Conservation (phyloP, 345 rosid species). For the Reutealis trisperma region DNA sequence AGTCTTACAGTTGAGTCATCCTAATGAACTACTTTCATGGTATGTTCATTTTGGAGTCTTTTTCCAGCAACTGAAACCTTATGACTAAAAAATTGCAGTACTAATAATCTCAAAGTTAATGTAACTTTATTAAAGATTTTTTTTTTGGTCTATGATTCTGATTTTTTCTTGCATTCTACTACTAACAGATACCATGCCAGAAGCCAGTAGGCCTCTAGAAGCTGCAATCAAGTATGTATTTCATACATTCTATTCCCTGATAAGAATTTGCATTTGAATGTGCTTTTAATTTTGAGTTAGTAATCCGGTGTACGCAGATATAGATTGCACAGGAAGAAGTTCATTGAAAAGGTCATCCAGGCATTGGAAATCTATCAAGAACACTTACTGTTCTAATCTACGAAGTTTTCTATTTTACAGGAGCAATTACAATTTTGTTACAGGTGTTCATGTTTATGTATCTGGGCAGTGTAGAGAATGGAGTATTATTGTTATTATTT, state of each 20-base stretch:
- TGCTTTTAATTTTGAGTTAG: not conserved
- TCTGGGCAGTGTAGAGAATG: not conserved
- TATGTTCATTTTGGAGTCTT: not conserved
- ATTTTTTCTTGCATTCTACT: not conserved
- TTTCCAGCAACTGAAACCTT: not conserved
- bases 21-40: not conserved
- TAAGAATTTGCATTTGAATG: not conserved
- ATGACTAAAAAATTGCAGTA: not conserved
- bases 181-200: slow-evolving; percentile 56
- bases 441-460: not conserved
- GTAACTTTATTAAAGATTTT: not conserved
- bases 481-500: no score
- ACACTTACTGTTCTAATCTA: slow-evolving; percentile 50
- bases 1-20: not conserved
- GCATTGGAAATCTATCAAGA: slow-evolving; percentile 83
- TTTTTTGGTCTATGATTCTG: not conserved
- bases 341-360: slow-evolving; percentile 62
- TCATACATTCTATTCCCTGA: not conserved
- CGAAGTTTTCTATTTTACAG: not conserved
- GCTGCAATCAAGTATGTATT: slow-evolving; percentile 59
- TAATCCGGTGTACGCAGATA: slow-evolving; percentile 43
- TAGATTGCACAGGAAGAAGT: slow-evolving; percentile 75
- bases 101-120: not conserved
- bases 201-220: slow-evolving; percentile 57
- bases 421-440: slow-evolving; percentile 22